Evolutionary conservation across 2,329 filamentous ascomycete genomes (phyloP).

Genomic region (Lecanicillium sp.): DNA sequence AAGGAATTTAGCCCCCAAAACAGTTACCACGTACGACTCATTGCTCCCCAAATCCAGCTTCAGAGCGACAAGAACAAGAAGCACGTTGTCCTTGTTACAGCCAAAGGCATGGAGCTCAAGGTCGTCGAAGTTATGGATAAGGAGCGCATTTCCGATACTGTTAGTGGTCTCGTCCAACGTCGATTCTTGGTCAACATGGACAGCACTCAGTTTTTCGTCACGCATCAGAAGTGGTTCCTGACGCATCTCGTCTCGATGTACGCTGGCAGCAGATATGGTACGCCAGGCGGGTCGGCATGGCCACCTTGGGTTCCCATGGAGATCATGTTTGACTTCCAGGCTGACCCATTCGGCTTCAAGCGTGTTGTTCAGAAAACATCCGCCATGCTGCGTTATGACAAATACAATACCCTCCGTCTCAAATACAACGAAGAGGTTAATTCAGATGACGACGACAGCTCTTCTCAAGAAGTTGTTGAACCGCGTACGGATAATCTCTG

Average conservation of each 20-base stretch:
- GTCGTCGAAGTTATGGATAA: slow-evolving; percentile 98
- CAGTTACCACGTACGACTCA: slow-evolving; percentile 88
- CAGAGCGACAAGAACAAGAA: slow-evolving; percentile 98
- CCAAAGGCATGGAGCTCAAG: slow-evolving; percentile 97
- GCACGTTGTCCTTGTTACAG: slow-evolving; percentile 90
- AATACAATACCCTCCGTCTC: slow-evolving; percentile 92
- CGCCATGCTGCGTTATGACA: slow-evolving; percentile 88
- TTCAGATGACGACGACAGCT: slow-evolving; percentile 40
- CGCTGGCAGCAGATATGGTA: slow-evolving; percentile 86
- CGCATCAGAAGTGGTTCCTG: slow-evolving; percentile 82
- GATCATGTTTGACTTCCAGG: slow-evolving; percentile 93
- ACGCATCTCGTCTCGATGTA: slow-evolving; percentile 85
- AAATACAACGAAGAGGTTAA: slow-evolving; percentile 96
- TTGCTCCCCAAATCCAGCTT: slow-evolving; percentile 94
- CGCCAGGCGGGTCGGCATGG: slow-evolving; percentile 78
- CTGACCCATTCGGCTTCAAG: slow-evolving; percentile 95
- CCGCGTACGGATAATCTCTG: slow-evolving; percentile 91
- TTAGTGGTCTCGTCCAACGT: slow-evolving; percentile 90
- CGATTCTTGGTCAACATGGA: slow-evolving; percentile 95
- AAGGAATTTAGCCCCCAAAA: slow-evolving; percentile 86
- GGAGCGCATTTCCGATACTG: slow-evolving; percentile 79
- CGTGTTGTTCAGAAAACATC: slow-evolving; percentile 95
- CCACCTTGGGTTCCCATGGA: slow-evolving; percentile 98
- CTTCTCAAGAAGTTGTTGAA: slow-evolving; percentile 52
- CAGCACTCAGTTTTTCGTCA: slow-evolving; percentile 96